Conservation (phyloP, 2,329 filamentous ascomycete species). For the Fusarium haematococcum region DNA sequence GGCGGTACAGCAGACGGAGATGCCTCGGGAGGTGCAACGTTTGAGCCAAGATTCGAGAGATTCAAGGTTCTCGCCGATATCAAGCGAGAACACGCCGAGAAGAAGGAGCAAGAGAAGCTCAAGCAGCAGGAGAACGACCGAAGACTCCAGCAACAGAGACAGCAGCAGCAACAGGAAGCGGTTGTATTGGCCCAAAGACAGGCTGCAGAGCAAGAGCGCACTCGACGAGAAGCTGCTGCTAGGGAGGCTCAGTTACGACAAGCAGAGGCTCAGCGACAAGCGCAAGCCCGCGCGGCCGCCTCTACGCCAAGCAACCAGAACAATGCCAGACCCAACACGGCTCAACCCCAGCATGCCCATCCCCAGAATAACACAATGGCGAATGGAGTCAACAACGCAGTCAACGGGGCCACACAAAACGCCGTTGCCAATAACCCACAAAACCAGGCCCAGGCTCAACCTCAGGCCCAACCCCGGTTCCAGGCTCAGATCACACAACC, state of each 20-base stretch:
- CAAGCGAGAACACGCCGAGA: slow-evolving; percentile 80
- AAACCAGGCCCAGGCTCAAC: slow-evolving; percentile 49
- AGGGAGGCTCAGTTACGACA: slow-evolving; percentile 52
- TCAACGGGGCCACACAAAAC: slow-evolving; percentile 52
- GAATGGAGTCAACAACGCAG: slow-evolving; percentile 55
- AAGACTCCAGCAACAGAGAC: slow-evolving; percentile 60
- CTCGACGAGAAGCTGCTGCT: slow-evolving; percentile 50
- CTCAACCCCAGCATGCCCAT: slow-evolving; percentile 50
- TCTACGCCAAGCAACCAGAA: slow-evolving; percentile 45
- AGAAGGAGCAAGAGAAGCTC: slow-evolving; percentile 79
- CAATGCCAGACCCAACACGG: slow-evolving; percentile 40
- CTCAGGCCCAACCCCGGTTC: slow-evolving; percentile 60
- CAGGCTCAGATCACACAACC: slow-evolving; percentile 70
- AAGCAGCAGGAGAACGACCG: slow-evolving; percentile 71
- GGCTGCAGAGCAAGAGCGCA: slow-evolving; percentile 55
- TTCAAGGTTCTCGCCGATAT: slow-evolving; percentile 94
- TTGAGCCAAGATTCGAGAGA: slow-evolving; percentile 87
- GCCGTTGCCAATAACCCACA: slow-evolving; percentile 54
- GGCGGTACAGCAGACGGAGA: slow-evolving; percentile 75
- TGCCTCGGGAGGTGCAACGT: slow-evolving; percentile 76
- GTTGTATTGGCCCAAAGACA: slow-evolving; percentile 60
- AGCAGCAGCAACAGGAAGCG: slow-evolving; percentile 57
- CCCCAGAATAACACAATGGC: slow-evolving; percentile 52
- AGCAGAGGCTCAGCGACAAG: slow-evolving; percentile 52
- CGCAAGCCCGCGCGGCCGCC: slow-evolving; percentile 46